Percentiles rank a stretch among this genome's conserved stretches.
phyloP scores from a whole-genome alignment of 192 early-diverging fungal species.

The Thamnidium elegans region DNA sequence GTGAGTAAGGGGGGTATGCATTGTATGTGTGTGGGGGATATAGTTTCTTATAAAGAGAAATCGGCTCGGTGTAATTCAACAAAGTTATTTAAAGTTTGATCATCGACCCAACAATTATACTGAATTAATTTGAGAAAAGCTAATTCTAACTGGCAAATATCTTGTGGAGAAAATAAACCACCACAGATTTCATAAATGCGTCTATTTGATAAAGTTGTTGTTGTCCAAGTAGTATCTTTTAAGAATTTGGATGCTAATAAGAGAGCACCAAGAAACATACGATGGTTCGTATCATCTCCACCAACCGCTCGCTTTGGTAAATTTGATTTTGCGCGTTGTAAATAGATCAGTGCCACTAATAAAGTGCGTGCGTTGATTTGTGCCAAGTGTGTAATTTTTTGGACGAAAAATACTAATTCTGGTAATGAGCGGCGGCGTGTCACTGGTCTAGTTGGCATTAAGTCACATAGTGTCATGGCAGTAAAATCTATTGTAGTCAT shows the following conservation, averaged over 20 bases:
- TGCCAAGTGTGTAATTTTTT: conserved; percentile 29
- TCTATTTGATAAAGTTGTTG: conserved; percentile 21
- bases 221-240: conserved; percentile 4
- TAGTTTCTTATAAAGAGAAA: conserved; percentile 13
- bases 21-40: background rate
- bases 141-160: conserved; percentile 28
- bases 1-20: background rate
- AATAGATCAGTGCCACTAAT: conserved; percentile 33
- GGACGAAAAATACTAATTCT: conserved; percentile 38
- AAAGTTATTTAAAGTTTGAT: conserved; percentile 18
- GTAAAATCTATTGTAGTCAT: conserved; percentile 24
- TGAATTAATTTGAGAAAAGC: conserved; percentile 26
- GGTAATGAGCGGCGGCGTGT: conserved; percentile 25
- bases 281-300: conserved; percentile 30
- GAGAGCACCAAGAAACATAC: conserved; percentile 32
- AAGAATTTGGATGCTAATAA: conserved; percentile 33
- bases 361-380: conserved; percentile 23
- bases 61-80: conserved; percentile 19
- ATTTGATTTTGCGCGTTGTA: conserved; percentile 23
- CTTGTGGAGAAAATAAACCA: conserved; percentile 28
- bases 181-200: conserved; percentile 27
- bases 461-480: conserved; percentile 33
- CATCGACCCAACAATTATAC: conserved; percentile 26
- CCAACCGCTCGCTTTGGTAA: conserved; percentile 30
- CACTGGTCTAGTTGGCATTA: conserved; percentile 20